phyloP scores from a whole-genome alignment of 495 filamentous ascomycete genomes.

The Penicillium tannophilum region DNA sequence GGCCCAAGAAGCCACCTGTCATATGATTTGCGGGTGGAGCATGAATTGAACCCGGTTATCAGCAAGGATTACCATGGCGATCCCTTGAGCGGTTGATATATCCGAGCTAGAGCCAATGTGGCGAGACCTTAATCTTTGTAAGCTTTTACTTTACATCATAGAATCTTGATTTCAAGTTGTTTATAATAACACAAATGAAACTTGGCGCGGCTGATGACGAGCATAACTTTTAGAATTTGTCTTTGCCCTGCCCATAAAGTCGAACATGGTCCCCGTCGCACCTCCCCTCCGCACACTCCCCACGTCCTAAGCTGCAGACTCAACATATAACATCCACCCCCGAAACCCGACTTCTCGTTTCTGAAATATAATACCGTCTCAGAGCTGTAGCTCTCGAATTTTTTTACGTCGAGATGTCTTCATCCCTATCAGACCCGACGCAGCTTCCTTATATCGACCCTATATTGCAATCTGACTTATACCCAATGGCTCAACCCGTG shows the following conservation, averaged over 20 bases:
- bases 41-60: neutral
- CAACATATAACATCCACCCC: neutral
- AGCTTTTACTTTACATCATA: neutral
- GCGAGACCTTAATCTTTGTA: neutral
- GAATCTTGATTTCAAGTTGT: neutral
- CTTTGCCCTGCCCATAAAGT: neutral
- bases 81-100: neutral
- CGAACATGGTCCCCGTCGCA: neutral
- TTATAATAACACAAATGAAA: neutral
- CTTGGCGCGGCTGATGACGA: neutral
- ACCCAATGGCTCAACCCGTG: neutral
- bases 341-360: neutral
- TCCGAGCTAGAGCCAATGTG: neutral
- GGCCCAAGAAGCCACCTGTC: neutral
- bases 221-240: neutral
- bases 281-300: too few species aligned
- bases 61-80: neutral
- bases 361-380: neutral
- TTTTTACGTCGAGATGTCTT: neutral
- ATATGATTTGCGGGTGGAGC: neutral
- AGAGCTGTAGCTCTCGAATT: neutral
- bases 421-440: neutral
- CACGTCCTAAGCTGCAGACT: too few species aligned
- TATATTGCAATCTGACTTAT: neutral
- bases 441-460: constrained; percentile 1